Base-by-base conservation (phyloP, 2,329 filamentous ascomycete genomes). In the Phialophora verrucosa region DNA sequence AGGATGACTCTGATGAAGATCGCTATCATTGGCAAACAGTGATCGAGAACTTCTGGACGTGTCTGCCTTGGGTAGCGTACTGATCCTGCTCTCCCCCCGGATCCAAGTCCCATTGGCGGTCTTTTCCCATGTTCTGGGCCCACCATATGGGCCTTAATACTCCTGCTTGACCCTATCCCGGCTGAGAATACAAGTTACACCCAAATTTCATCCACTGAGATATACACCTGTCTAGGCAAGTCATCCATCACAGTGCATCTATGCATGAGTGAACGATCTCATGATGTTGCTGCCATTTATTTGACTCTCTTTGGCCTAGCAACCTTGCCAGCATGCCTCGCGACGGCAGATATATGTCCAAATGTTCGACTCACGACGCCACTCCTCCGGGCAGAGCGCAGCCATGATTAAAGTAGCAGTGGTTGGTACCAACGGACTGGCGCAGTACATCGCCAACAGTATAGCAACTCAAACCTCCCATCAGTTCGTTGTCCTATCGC, bases 401-500 rank as follows among this genome's bases (percentile, higher is more conserved):
- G 59, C 57, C 67, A 85, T 82, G 76, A 88, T 88, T 82, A 83
- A 85, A 74, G 82, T 89, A 72, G 87, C 86, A 54, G 83, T 89
- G 70, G 87, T 86, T 70, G 87, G 87, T 50, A 87, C 84, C 59
- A 85, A 86, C 69, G 85, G 85, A 60, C 78, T 90, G 62, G 86
- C 86, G 62, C 81, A 84, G 67, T 78, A 84, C 38, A 83, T 89
- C 66, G 85, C 83, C 17, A 82, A 85, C 64, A 83, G 86, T 73
- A 83, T 93, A 35, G 83, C 85, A 32, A 77, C 80, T 29, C 82
- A 86, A 60, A 90, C 86, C 42, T 86, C 85, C 55, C 88, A 92
- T 76, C 85, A 88, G 59, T 83, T 92, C 53, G 82, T 93, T 60
- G 83, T 93, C n/a, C 78, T 93, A 32, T 91, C 90, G 25, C 84